Percentiles rank a stretch among this genome's conserved stretches.
phyloP scores from a whole-genome alignment of 2,329 filamentous ascomycete genomes.

The Fusarium coicis region DNA sequence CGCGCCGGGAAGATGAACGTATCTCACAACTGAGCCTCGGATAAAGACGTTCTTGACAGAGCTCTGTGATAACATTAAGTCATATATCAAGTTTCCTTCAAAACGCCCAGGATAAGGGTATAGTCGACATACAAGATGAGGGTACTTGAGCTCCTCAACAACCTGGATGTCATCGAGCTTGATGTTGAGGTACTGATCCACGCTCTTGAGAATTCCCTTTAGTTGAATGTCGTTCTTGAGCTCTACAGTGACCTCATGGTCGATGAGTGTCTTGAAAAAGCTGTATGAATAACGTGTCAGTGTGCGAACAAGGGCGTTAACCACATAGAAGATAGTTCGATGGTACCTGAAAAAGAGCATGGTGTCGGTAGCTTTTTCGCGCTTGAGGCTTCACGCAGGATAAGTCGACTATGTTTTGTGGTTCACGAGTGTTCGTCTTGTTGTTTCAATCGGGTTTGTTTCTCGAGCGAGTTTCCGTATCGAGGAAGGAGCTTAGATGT shows the following conservation, averaged over 20 bases:
- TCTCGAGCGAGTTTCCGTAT: constrained; percentile 1
- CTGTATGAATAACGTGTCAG: constrained; percentile 55
- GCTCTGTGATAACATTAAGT: constrained; percentile 54
- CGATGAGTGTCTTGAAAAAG: constrained; percentile 99
- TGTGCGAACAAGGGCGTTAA: background rate
- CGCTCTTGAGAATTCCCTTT: constrained; percentile 92
- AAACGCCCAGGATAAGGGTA: background rate
- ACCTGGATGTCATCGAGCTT: constrained; percentile 97
- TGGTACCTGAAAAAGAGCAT: constrained; percentile 60
- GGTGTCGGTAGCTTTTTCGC: constrained; percentile 35
- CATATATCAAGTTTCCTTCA: background rate
- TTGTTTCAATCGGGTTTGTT: background rate
- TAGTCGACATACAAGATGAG: constrained; percentile 77
- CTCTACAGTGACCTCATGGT: constrained; percentile 96
- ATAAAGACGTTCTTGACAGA: constrained; percentile 97
- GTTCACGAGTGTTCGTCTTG: accelerated
- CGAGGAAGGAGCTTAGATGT: constrained; percentile 22
- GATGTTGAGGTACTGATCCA: constrained; percentile 99
- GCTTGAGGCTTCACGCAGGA: background rate
- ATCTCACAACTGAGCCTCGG: constrained; percentile 89
- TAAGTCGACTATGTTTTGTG: background rate
- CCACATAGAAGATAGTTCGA: background rate
- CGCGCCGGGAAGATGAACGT: constrained; percentile 85
- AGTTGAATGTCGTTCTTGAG: constrained; percentile 99
- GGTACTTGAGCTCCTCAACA: constrained; percentile 92